These are phyloP conservation scores for Ophiosphaerella korrae DNA, from an alignment of 2,329 filamentous ascomycete species.

Conservation along the genomic window DNA sequence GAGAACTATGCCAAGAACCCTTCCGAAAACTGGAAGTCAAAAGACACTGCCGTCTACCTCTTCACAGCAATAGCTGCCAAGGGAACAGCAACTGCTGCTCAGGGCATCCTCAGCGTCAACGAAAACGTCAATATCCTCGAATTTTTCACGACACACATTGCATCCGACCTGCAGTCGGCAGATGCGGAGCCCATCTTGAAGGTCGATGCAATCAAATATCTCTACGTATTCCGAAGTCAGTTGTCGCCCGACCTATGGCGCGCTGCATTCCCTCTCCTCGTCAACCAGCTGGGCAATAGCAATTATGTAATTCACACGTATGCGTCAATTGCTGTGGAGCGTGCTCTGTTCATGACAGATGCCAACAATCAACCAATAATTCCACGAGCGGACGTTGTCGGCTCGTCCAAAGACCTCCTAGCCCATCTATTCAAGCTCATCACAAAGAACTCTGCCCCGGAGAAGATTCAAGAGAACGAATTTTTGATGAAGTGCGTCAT, in stretches of 20 bases:
- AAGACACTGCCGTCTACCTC: slow-evolving; percentile 97
- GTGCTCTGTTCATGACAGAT: slow-evolving; percentile 82
- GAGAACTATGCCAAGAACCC: slow-evolving; percentile 69
- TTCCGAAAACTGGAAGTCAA: slow-evolving; percentile 85
- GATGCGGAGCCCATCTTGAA: slow-evolving; percentile 83
- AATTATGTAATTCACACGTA: slow-evolving; percentile 99
- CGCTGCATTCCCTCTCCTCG: slow-evolving; percentile 83
- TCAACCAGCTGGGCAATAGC: slow-evolving; percentile 84
- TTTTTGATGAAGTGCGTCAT: slow-evolving; percentile 99
- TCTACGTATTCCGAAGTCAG: slow-evolving; percentile 96
- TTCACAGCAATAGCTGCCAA: slow-evolving; percentile 94
- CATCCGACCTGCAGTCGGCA: slow-evolving; percentile 79
- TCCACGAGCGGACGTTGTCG: slow-evolving; percentile 75
- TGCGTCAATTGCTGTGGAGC: slow-evolving; percentile 93
- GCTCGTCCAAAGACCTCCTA: slow-evolving; percentile 82
- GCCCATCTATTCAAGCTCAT: slow-evolving; percentile 91
- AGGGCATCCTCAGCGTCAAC: slow-evolving; percentile 91
- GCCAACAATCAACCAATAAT: slow-evolving; percentile 79
- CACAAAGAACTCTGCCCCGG: slow-evolving; percentile 78
- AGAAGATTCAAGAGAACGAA: slow-evolving; percentile 98
- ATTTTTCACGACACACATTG: slow-evolving; percentile 93
- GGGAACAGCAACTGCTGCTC: slow-evolving; percentile 81
- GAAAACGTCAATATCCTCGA: slow-evolving; percentile 80
- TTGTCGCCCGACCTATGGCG: slow-evolving; percentile 92
- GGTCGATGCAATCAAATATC: slow-evolving; percentile 96